Evolutionary conservation across 2,329 filamentous ascomycete species (phyloP).

Genomic region (Chaetomium sp.): DNA sequence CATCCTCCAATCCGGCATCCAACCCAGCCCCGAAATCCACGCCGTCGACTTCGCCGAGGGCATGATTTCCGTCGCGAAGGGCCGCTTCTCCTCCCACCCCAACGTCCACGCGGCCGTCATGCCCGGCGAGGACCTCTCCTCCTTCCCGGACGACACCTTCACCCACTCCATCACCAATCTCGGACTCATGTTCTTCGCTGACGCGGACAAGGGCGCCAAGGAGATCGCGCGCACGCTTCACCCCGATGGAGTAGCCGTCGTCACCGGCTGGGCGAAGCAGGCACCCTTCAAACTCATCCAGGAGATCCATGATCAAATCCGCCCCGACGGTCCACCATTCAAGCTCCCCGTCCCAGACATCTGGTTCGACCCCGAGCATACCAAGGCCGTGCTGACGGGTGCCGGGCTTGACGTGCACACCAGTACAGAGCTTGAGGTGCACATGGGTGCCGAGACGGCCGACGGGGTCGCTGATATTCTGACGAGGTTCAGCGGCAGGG

Average conservation of each 20-base stretch:
- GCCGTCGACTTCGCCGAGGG: not conserved
- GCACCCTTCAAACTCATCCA: not conserved
- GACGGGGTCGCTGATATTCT: not conserved
- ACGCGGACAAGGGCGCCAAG: not conserved
- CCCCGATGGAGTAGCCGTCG: not conserved
- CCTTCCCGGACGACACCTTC: not conserved
- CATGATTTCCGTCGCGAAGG: not conserved
- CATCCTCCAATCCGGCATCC: not conserved
- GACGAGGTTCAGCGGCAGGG: not conserved
- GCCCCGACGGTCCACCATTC: not conserved
- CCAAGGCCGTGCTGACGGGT: not conserved
- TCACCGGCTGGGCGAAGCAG: not conserved
- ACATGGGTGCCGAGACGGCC: not conserved
- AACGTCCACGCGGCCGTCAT: not conserved
- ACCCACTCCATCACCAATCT: constrained; percentile 3
- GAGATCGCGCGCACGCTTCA: constrained; percentile 1
- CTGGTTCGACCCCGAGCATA: not conserved
- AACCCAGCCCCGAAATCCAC: not conserved
- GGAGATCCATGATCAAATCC: not conserved
- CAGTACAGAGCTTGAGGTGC: not conserved
- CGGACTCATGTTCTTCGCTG: not conserved
- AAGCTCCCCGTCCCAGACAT: not conserved
- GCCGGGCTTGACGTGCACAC: not conserved
- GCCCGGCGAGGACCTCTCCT: not conserved
- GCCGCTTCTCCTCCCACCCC: not conserved